Percentiles rank a stretch among this genome's conserved stretches.
phyloP scores from a whole-genome alignment of 345 rosid species.

The Viola odorata region DNA sequence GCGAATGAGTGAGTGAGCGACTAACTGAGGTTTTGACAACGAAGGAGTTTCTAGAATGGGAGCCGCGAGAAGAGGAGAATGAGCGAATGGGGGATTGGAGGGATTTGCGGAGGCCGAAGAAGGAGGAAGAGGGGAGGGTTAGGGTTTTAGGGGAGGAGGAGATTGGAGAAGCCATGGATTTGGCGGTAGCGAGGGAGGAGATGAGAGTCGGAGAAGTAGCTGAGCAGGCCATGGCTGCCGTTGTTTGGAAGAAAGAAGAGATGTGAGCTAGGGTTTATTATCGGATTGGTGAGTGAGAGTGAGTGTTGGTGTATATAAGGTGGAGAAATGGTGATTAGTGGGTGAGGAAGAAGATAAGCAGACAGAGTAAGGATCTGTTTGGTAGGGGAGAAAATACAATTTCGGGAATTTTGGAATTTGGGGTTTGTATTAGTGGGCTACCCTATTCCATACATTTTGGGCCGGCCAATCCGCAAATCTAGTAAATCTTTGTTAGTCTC shows the following conservation, averaged over 20 bases:
- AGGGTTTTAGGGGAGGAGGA: slow-evolving; percentile 33
- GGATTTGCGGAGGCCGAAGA: slow-evolving; percentile 37
- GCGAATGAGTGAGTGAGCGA: not conserved
- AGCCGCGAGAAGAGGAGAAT: slow-evolving; percentile 29
- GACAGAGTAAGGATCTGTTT: not conserved
- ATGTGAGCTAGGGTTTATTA: not conserved
- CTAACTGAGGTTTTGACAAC: slow-evolving; percentile 61
- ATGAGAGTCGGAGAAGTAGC: slow-evolving; percentile 58
- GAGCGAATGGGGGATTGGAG: slow-evolving; percentile 43
- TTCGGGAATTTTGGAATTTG: not conserved
- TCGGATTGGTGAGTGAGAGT: not conserved
- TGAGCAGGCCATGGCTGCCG: slow-evolving; percentile 53
- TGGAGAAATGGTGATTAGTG: not conserved
- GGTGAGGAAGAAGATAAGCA: not conserved
- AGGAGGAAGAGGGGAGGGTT: slow-evolving; percentile 39
- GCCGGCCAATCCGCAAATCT: not conserved
- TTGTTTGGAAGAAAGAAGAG: not conserved
- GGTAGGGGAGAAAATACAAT: not conserved
- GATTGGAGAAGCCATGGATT: slow-evolving; percentile 30
- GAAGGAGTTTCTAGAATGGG: slow-evolving; percentile 47
- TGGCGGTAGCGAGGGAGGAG: slow-evolving; percentile 43
- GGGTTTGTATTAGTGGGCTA: not conserved
- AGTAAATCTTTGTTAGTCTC: not conserved
- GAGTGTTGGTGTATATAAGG: not conserved
- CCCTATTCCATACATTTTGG: not conserved